phyloP scores from a whole-genome alignment of 2,329 filamentous ascomycete genomes.

The Fusarium staphyleae region DNA sequence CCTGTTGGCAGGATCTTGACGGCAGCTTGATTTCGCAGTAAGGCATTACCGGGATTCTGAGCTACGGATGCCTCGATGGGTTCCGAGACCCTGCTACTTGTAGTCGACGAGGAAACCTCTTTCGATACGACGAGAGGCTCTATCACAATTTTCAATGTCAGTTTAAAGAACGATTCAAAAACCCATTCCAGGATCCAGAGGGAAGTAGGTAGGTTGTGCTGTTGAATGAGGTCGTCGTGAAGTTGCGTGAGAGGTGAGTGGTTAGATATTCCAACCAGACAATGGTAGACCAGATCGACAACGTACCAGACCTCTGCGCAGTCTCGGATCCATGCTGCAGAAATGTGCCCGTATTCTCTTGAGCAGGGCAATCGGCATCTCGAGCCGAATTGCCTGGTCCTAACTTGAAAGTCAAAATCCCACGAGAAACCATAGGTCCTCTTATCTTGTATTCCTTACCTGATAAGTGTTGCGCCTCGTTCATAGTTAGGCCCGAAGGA shows the following conservation, averaged over 20 bases:
- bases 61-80: background rate
- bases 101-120: background rate
- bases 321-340: background rate
- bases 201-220: background rate
- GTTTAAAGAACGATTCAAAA: background rate
- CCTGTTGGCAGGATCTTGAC: conserved; percentile 15
- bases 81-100: background rate
- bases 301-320: background rate
- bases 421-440: background rate
- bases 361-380: background rate
- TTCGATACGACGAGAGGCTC: background rate
- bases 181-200: background rate
- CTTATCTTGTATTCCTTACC: background rate
- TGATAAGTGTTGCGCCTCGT: background rate
- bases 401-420: background rate
- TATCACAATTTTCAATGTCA: background rate
- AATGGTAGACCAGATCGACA: background rate
- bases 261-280: background rate
- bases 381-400: background rate
- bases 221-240: background rate
- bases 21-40: conserved; percentile 16
- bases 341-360: background rate
- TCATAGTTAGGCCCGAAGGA: background rate
- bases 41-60: background rate
- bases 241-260: background rate